phyloP scores from a whole-genome alignment of 2,329 filamentous ascomycete species.

The Juglanconis sp. region DNA sequence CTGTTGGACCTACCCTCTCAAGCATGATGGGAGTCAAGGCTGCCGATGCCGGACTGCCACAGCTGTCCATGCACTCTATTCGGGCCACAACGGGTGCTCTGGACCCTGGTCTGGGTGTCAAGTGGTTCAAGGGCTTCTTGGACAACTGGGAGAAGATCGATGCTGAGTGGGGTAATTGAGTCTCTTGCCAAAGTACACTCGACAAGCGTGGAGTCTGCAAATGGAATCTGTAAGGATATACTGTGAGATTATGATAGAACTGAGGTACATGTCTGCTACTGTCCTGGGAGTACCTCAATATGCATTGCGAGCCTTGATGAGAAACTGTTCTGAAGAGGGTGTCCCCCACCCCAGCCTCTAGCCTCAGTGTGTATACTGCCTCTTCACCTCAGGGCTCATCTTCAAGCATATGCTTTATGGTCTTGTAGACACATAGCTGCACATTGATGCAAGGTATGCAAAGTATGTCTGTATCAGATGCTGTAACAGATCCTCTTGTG shows the following conservation, averaged over 20 bases:
- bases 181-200: not conserved
- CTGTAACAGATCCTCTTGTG: too few species aligned
- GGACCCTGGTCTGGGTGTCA: constrained; percentile 84
- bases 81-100: constrained; percentile 81
- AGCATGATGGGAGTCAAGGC: constrained; percentile 76
- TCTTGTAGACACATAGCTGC: too few species aligned
- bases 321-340: too few species aligned
- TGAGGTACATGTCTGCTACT: not conserved
- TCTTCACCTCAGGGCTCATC: too few species aligned
- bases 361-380: too few species aligned
- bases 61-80: constrained; percentile 92
- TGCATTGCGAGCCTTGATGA: not conserved
- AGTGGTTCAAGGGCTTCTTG: constrained; percentile 85
- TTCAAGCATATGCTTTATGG: too few species aligned
- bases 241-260: not conserved
- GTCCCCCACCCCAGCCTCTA: too few species aligned
- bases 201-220: not conserved
- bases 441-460: too few species aligned
- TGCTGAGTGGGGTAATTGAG: constrained; percentile 61
- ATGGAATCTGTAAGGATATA: not conserved
- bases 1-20: constrained; percentile 88
- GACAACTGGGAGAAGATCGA: constrained; percentile 85
- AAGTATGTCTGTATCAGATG: too few species aligned
- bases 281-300: not conserved
- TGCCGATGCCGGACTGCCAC: constrained; percentile 84